Evolutionary conservation across 768 basidiomycete species (phyloP), one percentile per base, ranked within the genome.

Genomic region (Lenzites betulinus): DNA sequence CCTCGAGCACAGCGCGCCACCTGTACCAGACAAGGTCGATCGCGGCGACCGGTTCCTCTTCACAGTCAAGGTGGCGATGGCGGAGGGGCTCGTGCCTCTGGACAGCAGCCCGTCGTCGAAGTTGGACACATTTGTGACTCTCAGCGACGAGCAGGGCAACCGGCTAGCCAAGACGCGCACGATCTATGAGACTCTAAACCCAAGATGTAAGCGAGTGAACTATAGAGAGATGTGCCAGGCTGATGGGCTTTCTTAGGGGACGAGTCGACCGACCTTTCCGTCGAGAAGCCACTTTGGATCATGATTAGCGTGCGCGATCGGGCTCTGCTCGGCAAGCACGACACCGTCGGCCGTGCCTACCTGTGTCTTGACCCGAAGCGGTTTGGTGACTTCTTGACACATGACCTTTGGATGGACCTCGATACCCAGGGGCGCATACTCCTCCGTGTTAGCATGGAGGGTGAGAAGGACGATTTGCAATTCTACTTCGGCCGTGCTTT

Each of bases 401-500:
- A 95, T 68, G 97, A 99, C 60, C 72, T 95, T 7, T 95, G 95
- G 90, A 82, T 95, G 77, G 90, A 93, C 61, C 77, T 98, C 16
- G 95, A 98, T 70, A 86, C 88, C 0, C 82, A 86, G 54, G 95
- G 97, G 5, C 84, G 93, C 35, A 82, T 98, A 51, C 76, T 97
- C 38, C 78, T 97, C 33, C 84, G 97, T 20, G 83, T 98, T 59
- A 95, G 93, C 70, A 97, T 98, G 95, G 97, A 99, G 70, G 95
- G 95, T 54, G 97, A 98, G 81, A 95, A 96, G 75, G 95, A 97
- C 67, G 97, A 99, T 71, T 92, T 94, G 8, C 92, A 92, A 66
- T 99, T 97, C 79, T 95, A 91, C 79, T 99, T 98, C 69, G 97
- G 97, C 26, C 83, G 95, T 33, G 96, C 89, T 3, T 99, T 99